Percentiles rank a stretch among this genome's conserved stretches.
These are phyloP conservation scores for Mycena crocata DNA, from an alignment of 768 basidiomycete genomes.

Conservation along the genomic window DNA sequence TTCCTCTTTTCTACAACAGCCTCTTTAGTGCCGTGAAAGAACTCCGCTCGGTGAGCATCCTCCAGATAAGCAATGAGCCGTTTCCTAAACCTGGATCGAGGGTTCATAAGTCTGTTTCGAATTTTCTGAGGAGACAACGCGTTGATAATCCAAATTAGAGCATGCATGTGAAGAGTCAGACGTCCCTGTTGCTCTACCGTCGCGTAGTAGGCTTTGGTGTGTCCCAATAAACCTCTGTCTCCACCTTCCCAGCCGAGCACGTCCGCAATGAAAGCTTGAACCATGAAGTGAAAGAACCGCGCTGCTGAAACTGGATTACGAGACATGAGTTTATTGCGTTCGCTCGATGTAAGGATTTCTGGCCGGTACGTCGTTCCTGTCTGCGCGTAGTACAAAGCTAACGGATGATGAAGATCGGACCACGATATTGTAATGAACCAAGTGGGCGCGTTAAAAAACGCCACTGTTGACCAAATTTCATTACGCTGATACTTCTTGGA, in stretches of 20 bases:
- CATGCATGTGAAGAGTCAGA: conserved; percentile 41
- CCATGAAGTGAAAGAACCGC: conserved; percentile 35
- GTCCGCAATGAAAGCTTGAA: conserved; percentile 30
- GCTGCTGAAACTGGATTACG: conserved; percentile 35
- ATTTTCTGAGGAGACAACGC: conserved; percentile 31
- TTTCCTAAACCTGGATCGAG: conserved; percentile 13
- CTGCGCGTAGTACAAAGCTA: conserved; percentile 47
- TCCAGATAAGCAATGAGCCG: conserved; percentile 17
- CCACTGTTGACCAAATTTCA: conserved; percentile 47
- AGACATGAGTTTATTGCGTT: not conserved
- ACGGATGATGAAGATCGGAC: conserved; percentile 43
- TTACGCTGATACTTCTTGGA: conserved; percentile 44
- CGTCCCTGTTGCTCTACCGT: conserved; percentile 45
- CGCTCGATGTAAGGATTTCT: not conserved
- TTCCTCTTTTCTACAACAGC: conserved; percentile 20
- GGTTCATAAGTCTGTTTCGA: conserved; percentile 17
- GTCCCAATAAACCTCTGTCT: conserved; percentile 29
- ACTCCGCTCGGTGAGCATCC: conserved; percentile 8
- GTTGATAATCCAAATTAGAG: conserved; percentile 39
- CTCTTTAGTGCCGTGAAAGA: conserved; percentile 32
- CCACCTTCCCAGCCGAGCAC: conserved; percentile 10
- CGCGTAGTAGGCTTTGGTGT: conserved; percentile 40
- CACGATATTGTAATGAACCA: conserved; percentile 52
- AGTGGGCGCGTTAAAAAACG: conserved; percentile 38
- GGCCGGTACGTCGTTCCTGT: conserved; percentile 36